A percentile compares a stretch with the other conserved stretches of the same genome.
These are phyloP conservation scores for Nothomitra cinnamomea DNA, from an alignment of 2,329 filamentous ascomycete species.

Conservation along the genomic window DNA sequence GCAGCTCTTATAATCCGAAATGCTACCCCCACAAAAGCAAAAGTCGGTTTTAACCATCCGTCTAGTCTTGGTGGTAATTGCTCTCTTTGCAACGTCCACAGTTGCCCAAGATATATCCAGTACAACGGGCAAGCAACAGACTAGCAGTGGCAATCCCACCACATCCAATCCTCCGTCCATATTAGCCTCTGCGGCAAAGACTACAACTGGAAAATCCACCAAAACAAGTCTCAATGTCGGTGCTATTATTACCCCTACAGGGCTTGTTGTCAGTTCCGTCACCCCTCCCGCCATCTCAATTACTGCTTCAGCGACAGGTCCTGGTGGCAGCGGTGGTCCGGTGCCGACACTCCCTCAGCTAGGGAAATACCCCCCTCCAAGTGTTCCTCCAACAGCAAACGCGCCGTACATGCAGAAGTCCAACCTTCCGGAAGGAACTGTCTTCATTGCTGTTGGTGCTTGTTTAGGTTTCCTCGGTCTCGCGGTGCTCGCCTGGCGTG, in stretches of 20 bases:
- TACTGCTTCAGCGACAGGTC: slow-evolving; percentile 11
- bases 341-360: too few relatives aligned
- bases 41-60: background rate
- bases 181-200: background rate
- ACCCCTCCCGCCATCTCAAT: slow-evolving; percentile 14
- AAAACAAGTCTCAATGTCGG: background rate
- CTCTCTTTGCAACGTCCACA: background rate
- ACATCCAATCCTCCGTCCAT: background rate
- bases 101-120: background rate
- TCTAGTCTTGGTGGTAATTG: background rate
- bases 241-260: slow-evolving; percentile 1
- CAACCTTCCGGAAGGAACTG: slow-evolving; percentile 71
- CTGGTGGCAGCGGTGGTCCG: background rate
- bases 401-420: slow-evolving; percentile 90
- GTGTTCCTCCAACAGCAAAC: slow-evolving; percentile 64
- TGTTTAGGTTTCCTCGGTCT: slow-evolving; percentile 69
- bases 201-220: background rate
- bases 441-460: slow-evolving; percentile 89
- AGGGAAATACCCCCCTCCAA: slow-evolving; percentile 43
- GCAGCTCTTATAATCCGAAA: too few relatives aligned
- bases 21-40: too few relatives aligned
- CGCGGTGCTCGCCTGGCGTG: slow-evolving; percentile 75
- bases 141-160: background rate
- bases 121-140: background rate
- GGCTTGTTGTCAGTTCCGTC: slow-evolving; percentile 14